phyloP scores from a whole-genome alignment of 2,329 filamentous ascomycete genomes.

The Pseudopyricularia javanii region DNA sequence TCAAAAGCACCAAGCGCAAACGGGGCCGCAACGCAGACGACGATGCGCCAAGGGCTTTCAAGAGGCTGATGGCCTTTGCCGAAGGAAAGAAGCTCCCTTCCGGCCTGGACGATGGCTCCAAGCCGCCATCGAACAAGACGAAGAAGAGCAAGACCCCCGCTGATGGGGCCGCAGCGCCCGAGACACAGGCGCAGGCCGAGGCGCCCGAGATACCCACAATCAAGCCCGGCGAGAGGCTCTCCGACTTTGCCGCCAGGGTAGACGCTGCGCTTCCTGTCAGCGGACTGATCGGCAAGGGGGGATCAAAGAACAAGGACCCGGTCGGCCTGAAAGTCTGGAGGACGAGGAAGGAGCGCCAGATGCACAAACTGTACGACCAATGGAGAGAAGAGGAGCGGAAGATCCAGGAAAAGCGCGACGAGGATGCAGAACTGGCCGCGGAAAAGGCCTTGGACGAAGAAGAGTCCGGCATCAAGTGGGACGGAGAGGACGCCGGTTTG shows the following conservation, averaged over 20 bases:
- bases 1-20: slow-evolving; percentile 37
- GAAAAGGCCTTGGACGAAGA: slow-evolving; percentile 50
- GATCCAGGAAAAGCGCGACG: slow-evolving; percentile 50
- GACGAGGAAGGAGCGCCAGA: slow-evolving; percentile 75
- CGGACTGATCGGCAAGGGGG: slow-evolving; percentile 52
- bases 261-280: slow-evolving; percentile 71
- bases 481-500: slow-evolving; percentile 16
- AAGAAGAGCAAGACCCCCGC: slow-evolving; percentile 17
- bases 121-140: slow-evolving; percentile 16
- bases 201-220: slow-evolving; percentile 48
- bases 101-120: slow-evolving; percentile 58
- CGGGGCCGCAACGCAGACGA: slow-evolving; percentile 35
- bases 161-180: slow-evolving; percentile 4
- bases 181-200: not conserved
- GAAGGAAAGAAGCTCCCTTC: slow-evolving; percentile 46
- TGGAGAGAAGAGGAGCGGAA: slow-evolving; percentile 58
- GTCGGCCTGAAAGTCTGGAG: slow-evolving; percentile 53
- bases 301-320: slow-evolving; percentile 49
- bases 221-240: slow-evolving; percentile 68
- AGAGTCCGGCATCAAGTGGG: slow-evolving; percentile 36
- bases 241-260: slow-evolving; percentile 72
- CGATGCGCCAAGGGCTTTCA: slow-evolving; percentile 83
- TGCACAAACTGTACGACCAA: slow-evolving; percentile 70
- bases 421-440: slow-evolving; percentile 52
- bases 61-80: slow-evolving; percentile 68